These are phyloP conservation scores for Fusarium citri DNA, from an alignment of 2,329 filamentous ascomycete genomes.

Conservation along the genomic window DNA sequence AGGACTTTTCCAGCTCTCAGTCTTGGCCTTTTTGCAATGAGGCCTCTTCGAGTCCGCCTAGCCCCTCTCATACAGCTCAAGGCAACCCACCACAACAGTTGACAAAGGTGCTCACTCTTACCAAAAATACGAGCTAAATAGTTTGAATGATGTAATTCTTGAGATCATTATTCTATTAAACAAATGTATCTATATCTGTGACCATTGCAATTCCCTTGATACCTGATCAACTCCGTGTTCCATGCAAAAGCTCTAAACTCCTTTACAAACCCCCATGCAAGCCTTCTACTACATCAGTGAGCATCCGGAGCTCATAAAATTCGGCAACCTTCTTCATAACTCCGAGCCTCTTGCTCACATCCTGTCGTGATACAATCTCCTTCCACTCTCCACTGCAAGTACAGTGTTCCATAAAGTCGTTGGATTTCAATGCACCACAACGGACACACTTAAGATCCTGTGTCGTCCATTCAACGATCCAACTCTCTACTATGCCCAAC, in stretches of 20 bases:
- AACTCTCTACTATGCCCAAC: conserved; percentile 78
- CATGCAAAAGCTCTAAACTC: conserved; percentile 26
- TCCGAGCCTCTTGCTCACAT: conserved; percentile 71
- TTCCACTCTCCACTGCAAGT: conserved; percentile 90
- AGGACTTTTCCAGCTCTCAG: conserved; percentile 11
- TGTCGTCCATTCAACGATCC: conserved; percentile 83
- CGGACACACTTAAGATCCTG: conserved; percentile 87
- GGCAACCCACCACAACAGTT: not conserved
- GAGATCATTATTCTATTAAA: conserved; percentile 3
- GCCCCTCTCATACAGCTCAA: not conserved
- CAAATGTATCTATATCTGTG: not conserved
- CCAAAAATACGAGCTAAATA: not conserved
- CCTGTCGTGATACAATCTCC: conserved; percentile 74
- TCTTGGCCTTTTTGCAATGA: not conserved
- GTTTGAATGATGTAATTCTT: not conserved
- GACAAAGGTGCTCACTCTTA: not conserved
- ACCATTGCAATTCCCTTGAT: conserved; percentile 3
- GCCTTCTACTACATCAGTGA: conserved; percentile 78
- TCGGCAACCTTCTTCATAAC: conserved; percentile 81
- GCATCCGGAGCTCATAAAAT: conserved; percentile 85
- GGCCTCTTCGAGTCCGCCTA: not conserved
- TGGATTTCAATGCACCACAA: conserved; percentile 80
- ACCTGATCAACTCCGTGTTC: conserved; percentile 33
- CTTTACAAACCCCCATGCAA: conserved; percentile 62
- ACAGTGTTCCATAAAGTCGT: conserved; percentile 98